Evolutionary conservation across 257 asterid species (phyloP), one percentile per base, ranked within the genome.

Genomic region (Striga asiatica): DNA sequence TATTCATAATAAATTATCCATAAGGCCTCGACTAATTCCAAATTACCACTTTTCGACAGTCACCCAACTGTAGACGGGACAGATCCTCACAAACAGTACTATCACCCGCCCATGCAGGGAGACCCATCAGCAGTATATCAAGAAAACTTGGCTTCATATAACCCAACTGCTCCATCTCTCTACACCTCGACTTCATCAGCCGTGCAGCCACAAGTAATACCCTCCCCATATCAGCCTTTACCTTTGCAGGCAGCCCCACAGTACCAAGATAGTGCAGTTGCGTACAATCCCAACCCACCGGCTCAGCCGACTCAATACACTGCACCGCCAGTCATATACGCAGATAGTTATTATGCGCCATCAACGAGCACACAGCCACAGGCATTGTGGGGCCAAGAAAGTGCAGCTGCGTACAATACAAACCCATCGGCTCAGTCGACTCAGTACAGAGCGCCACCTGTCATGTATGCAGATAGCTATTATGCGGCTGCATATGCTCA

Each of bases 181-280:
- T 60, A 39, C 16, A 14, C 18, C 16, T 8, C 48, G 9, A 58
- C 38, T 46, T 45, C 74, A n/a, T 52, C 75, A 25, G 62, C 43
- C 47, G 18, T 39, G 28, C 76, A 62, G 62, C 63, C 66, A 31
- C 71, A 69, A 49, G 53, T 66, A 49, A 48, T 41, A 47, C 48
- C 50, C 14, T 55, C 70, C 17, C 38, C 63, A 11, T 47, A 63
- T 54, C 48, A 43, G n/a, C n/a, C n/a, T n/a, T n/a, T n/a, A n/a
- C n/a, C n/a, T n/a, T n/a, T n/a, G n/a, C n/a, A n/a, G 4, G 18
- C 20, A 13, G 42, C n/a, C 18, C 1, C 47, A 19, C 22, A 21
- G 2, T 50, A 49, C 28, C 65, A 56, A 56, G 70, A 29, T 29
- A 48, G 17, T 16, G 48, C 21, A 1, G 48, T 16, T 6, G 22